Base-by-base conservation (phyloP, 768 basidiomycete genomes). In the Tephrocybe sp. region DNA sequence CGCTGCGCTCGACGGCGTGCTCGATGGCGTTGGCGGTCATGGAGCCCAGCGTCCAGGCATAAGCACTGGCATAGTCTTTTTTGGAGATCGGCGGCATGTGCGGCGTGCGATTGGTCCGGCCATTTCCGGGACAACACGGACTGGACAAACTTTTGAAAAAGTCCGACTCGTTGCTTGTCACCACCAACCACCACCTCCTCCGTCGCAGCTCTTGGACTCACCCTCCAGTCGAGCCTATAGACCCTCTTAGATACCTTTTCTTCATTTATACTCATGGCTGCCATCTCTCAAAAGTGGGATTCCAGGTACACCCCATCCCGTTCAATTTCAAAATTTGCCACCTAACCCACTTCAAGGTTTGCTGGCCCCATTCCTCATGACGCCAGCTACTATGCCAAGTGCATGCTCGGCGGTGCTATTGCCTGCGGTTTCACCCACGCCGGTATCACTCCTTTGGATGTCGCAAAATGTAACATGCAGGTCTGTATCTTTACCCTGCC, bases 391-490 rank as follows among this genome's bases (percentile, higher is more conserved):
- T 91, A 91, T 67, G 67, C 83, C 64, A 91, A 92, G 70, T 88
- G 85, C 67, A 84, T 91, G 82, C 80, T 94, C 59, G 91, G 90
- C 63, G 91, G 91, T 80, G 76, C 76, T 45, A 77, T 94, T 56
- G 91, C 91, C 16, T 94, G 91, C 60, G 91, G 91, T 71, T 19
- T 88, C 64, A 94, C 91, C 55, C 91, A 94, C 64, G 90, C 88
- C 12, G 88, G 84, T 60, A 84, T 91, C 68, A 91, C 89, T 11
- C 89, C 89, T 29, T 80, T 91, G 52, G 89, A 91, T 72, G 89
- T 91, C 49, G 86, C 86, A 57, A 91, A 91, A 73, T 91, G 89
- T 69, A 91, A 91, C 77, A 91, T 91, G 86, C 89, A 91, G 85
- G 88, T 82, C 33, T 30, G 77, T 64, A 23, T 29, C 36, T 43